Percentiles rank a stretch among this genome's conserved stretches.
phyloP scores from a whole-genome alignment of 345 rosid species.

The Barbarea vulgaris region DNA sequence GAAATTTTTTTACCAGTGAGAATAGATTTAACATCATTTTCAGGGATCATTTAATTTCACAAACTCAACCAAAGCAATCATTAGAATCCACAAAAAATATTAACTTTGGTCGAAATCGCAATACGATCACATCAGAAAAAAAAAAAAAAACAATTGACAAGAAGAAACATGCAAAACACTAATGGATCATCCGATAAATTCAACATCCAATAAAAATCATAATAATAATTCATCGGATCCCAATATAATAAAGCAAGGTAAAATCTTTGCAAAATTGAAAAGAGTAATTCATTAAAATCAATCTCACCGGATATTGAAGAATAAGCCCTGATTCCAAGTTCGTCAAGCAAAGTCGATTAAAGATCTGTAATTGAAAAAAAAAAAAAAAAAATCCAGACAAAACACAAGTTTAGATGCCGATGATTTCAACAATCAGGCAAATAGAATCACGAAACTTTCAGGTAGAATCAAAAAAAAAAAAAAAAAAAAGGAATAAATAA shows the following conservation, averaged over 20 bases:
- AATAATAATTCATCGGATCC: too few species aligned
- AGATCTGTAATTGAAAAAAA: constrained; percentile 19
- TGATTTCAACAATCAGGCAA: constrained; percentile 20
- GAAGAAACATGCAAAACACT: background rate
- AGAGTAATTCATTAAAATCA: constrained; percentile 1
- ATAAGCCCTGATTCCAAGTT: background rate
- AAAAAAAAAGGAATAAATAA: background rate
- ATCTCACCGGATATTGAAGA: constrained; percentile 29
- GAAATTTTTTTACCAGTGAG: constrained; percentile 8
- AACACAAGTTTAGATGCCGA: constrained; percentile 28
- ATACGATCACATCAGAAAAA: constrained; percentile 19
- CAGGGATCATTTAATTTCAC: background rate
- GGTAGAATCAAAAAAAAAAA: background rate
- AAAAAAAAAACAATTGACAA: constrained; percentile 7
- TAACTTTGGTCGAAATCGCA: constrained; percentile 6
- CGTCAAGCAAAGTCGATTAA: constrained; percentile 25
- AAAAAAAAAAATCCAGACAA: constrained; percentile 7
- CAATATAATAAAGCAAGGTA: too few species aligned
- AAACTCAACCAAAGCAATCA: constrained; percentile 25
- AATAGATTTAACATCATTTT: constrained; percentile 10
- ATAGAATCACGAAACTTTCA: background rate
- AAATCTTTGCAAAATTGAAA: too few species aligned
- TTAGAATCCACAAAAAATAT: background rate
- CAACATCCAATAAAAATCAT: background rate
- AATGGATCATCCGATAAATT: background rate